phyloP scores from a whole-genome alignment of 352 stramenopile genomes.

The Phytophthora hybrid region DNA sequence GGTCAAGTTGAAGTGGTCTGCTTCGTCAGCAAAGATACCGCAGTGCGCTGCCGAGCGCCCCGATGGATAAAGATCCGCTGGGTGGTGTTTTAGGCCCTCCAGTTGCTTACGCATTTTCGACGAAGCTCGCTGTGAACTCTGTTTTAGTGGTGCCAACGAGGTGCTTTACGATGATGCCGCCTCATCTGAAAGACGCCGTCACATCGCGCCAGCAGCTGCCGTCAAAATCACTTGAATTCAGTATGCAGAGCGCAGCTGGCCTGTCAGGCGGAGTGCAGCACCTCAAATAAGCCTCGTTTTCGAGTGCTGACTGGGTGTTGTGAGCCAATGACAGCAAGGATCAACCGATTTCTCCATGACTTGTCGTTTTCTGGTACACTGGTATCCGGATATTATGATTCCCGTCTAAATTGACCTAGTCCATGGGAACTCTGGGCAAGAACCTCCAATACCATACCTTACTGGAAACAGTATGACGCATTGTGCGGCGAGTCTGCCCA shows the following conservation, averaged over 20 bases:
- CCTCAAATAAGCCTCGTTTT: background rate
- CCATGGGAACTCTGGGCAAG: too few relatives aligned
- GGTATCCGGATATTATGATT: too few relatives aligned
- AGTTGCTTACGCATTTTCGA: background rate
- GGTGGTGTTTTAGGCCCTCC: background rate
- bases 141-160: background rate
- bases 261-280: background rate
- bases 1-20: conserved; percentile 7
- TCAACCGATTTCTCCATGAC: too few relatives aligned
- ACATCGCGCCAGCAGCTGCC: background rate
- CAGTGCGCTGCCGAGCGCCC: background rate
- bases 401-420: too few relatives aligned
- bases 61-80: background rate
- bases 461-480: too few relatives aligned
- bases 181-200: background rate
- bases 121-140: background rate
- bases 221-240: background rate
- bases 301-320: background rate
- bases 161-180: background rate
- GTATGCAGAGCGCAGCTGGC: background rate
- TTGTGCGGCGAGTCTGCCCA: too few relatives aligned
- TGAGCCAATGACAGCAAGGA: too few relatives aligned
- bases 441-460: too few relatives aligned
- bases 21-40: background rate
- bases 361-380: too few relatives aligned